A percentile compares a stretch with the other conserved stretches of the same genome.
Evolutionary conservation across 108 stramenopile genomes (phyloP).

Genomic region (Cyclotella choctawhatcheeana): DNA sequence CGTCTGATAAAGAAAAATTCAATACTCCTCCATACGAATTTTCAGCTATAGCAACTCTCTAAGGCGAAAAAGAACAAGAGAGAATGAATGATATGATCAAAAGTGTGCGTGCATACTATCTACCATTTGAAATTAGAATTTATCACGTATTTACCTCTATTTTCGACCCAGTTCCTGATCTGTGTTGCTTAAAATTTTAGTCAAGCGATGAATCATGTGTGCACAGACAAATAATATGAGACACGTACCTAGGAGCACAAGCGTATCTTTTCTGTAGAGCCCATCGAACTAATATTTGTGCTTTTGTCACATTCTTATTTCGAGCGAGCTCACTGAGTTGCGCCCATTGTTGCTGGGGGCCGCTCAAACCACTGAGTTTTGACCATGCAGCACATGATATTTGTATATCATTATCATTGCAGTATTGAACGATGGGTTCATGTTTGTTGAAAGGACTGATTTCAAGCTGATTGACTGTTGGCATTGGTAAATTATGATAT

Average conservation of each 20-base stretch:
- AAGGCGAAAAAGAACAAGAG: too few relatives aligned
- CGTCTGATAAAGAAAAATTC: constrained; percentile 46
- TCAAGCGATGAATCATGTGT: too few relatives aligned
- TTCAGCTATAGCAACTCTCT: constrained; percentile 74
- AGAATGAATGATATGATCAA: neutral
- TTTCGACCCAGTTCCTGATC: constrained; percentile 64
- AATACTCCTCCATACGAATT: constrained; percentile 69
- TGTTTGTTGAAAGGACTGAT: constrained; percentile 80
- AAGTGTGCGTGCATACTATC: too few relatives aligned
- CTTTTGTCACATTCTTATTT: constrained; percentile 73
- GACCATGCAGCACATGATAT: constrained; percentile 77
- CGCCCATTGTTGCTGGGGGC: constrained; percentile 66
- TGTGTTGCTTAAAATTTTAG: too few relatives aligned
- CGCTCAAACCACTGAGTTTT: constrained; percentile 64
- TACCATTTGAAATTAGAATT: too few relatives aligned
- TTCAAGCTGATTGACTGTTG: constrained; percentile 74
- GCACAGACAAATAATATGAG: too few relatives aligned
- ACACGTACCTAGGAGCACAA: constrained; percentile 72
- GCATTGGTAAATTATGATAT: constrained; percentile 42
- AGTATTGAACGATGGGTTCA: constrained; percentile 59
- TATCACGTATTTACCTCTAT: constrained; percentile 54
- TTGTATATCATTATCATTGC: constrained; percentile 47
- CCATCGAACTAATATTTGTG: constrained; percentile 82
- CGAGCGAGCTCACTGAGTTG: constrained; percentile 59
- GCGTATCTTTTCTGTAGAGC: constrained; percentile 75